Base-by-base conservation (phyloP, 1,139 yeast genomes). In the Pichia terricola region DNA sequence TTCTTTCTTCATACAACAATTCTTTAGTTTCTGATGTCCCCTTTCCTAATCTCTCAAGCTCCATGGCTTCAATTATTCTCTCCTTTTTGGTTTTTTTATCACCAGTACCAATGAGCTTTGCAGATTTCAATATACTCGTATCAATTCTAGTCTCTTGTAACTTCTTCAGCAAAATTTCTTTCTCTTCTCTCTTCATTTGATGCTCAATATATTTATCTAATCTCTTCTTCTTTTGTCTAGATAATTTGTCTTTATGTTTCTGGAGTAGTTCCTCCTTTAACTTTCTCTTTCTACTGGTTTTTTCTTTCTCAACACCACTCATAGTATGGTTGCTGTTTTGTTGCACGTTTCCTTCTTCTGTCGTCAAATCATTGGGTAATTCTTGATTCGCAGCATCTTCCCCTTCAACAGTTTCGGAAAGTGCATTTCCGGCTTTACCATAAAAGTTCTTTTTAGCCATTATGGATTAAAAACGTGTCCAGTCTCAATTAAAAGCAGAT, bases 181-280 rank as follows among this genome's bases (percentile, higher is more conserved):
- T 86, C 64, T 91, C 97, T 60, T 89, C 95, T 60, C 95, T 73
- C 54, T 84, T 83, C 51, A 91, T 63, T 62, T 91, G 97, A 63
- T 84, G 94, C 50, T 88, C 96, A 34, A 81, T 80, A 57, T 81
- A 82, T 60, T 82, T 81, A 51, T 82, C 89, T 43, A 82, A 62
- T 50, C 91, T 64, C 65, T 91, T 91, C 64, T 76, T 77, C 64
- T 89, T 91, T 39, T 81, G 73, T 42, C 77, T 67, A 0, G 94
- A 79, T 44, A 86, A 63, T 57, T 87, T 87, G 25, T 81, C 66
- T 48, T 80, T 82, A 47, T 74, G 75, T 45, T 71, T 80, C 44
- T 72, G 72, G 44, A 75, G 67, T 28, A 87, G 65, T 33, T 74
- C 65, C 45, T 79, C 80, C 44, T 75, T 76, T 39, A 88, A 60